These are phyloP conservation scores for Yamadazyma diospyri DNA, from an alignment of 1,139 yeast species.

Conservation along the genomic window DNA sequence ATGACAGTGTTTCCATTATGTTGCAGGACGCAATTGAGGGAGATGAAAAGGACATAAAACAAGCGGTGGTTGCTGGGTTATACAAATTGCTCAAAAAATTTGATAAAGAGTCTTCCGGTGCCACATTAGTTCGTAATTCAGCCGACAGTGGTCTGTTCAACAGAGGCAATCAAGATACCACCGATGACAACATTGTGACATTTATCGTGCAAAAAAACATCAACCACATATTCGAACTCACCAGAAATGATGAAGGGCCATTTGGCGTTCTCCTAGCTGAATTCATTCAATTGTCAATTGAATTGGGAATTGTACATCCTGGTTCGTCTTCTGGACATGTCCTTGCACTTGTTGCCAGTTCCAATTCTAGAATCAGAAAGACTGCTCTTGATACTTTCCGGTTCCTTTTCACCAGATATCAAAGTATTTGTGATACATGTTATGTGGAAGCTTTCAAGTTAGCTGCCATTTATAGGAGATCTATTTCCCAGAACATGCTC, in stretches of 20 bases:
- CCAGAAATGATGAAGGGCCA: constrained; percentile 42
- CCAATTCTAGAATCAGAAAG: constrained; percentile 35
- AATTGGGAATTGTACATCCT: constrained; percentile 73
- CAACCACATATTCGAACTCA: constrained; percentile 42
- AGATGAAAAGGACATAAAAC: background rate
- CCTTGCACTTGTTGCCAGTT: constrained; percentile 64
- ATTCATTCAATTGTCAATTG: constrained; percentile 52
- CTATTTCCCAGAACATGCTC: constrained; percentile 20
- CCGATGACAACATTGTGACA: constrained; percentile 69
- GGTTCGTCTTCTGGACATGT: constrained; percentile 63
- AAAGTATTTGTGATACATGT: constrained; percentile 63
- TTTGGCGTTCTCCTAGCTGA: constrained; percentile 49
- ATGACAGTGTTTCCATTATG: background rate
- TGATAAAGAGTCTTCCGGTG: background rate
- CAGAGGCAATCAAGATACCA: constrained; percentile 44
- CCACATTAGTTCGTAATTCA: background rate
- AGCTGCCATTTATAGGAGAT: constrained; percentile 46
- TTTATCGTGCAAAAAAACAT: constrained; percentile 66
- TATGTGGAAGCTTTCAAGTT: constrained; percentile 61
- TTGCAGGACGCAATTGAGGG: background rate
- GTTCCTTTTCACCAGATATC: constrained; percentile 60
- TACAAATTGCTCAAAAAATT: background rate
- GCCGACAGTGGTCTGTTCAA: constrained; percentile 27
- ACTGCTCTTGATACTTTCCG: constrained; percentile 53
- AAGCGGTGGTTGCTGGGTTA: background rate